These are phyloP conservation scores for Pseudogymnoascus sp. DNA, from an alignment of 2,329 filamentous ascomycete species.

Conservation along the genomic window DNA sequence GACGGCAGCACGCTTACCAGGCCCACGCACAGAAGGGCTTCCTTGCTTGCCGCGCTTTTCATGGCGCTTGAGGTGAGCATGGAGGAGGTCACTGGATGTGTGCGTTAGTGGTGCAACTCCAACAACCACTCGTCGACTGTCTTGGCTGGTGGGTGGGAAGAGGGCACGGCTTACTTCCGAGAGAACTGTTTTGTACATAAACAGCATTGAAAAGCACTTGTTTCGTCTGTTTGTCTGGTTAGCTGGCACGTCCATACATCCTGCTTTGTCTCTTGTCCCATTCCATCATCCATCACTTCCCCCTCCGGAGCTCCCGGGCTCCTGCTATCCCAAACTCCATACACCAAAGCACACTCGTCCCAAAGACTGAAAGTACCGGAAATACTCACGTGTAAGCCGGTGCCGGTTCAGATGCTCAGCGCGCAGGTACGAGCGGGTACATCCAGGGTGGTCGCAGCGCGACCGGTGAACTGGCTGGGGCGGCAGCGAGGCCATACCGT, in stretches of 20 bases:
- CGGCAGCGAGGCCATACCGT: neutral
- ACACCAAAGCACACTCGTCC: neutral
- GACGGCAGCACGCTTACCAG: neutral
- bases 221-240: conserved; percentile 15
- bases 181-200: conserved; percentile 19
- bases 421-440: conserved; percentile 19
- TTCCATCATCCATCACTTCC: neutral
- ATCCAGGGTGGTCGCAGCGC: conserved; percentile 17
- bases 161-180: conserved; percentile 16
- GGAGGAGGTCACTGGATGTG: conserved; percentile 18
- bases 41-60: conserved; percentile 8
- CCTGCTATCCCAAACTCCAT: neutral
- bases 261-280: neutral
- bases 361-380: neutral
- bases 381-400: conserved; percentile 18
- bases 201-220: conserved; percentile 18
- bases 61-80: conserved; percentile 20
- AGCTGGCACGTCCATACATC: neutral
- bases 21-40: neutral
- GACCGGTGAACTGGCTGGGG: conserved; percentile 5
- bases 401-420: conserved; percentile 22
- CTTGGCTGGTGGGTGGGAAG: neutral
- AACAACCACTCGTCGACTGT: neutral
- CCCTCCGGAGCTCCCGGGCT: neutral
- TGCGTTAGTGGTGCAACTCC: neutral